Percentiles rank a stretch among this genome's conserved stretches.
Evolutionary conservation across 768 basidiomycete genomes (phyloP).

Genomic region (Russula sp.): DNA sequence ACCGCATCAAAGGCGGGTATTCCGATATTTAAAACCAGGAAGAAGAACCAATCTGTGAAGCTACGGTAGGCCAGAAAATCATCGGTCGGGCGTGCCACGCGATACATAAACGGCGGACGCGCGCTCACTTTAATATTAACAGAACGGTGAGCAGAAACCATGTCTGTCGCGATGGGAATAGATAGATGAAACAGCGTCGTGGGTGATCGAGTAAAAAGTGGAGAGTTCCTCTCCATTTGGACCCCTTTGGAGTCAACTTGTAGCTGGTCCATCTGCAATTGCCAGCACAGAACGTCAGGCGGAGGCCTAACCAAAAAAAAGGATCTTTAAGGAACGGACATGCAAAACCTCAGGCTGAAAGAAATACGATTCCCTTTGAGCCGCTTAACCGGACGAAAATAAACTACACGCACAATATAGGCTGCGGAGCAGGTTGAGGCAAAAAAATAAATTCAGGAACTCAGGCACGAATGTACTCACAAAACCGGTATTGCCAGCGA

Average conservation of each 20-base stretch:
- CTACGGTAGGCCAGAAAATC: slow-evolving; percentile 36
- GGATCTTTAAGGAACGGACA: slow-evolving; percentile 26
- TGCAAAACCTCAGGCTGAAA: slow-evolving; percentile 35
- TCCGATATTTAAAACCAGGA: slow-evolving; percentile 82
- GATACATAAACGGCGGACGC: too few relatives aligned
- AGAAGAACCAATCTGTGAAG: slow-evolving; percentile 79
- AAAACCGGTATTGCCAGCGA: slow-evolving; percentile 51
- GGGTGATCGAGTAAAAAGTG: slow-evolving; percentile 93
- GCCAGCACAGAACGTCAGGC: not conserved
- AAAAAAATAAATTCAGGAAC: not conserved
- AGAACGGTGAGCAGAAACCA: slow-evolving; percentile 79
- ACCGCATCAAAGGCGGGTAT: slow-evolving; percentile 63
- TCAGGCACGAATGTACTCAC: slow-evolving; percentile 30
- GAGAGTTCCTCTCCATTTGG: slow-evolving; percentile 66
- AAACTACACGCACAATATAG: slow-evolving; percentile 30
- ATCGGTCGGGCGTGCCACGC: not conserved
- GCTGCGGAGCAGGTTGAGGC: slow-evolving; percentile 21
- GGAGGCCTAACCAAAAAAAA: not conserved
- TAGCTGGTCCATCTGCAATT: slow-evolving; percentile 62
- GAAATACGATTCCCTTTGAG: not conserved
- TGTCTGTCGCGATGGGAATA: slow-evolving; percentile 89
- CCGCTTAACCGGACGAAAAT: not conserved
- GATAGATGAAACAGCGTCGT: slow-evolving; percentile 80
- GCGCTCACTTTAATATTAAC: slow-evolving; percentile 54
- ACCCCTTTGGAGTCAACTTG: slow-evolving; percentile 48